Conservation (phyloP, 2,329 filamentous ascomycete genomes). For the Neofusicoccum umdonicola region DNA sequence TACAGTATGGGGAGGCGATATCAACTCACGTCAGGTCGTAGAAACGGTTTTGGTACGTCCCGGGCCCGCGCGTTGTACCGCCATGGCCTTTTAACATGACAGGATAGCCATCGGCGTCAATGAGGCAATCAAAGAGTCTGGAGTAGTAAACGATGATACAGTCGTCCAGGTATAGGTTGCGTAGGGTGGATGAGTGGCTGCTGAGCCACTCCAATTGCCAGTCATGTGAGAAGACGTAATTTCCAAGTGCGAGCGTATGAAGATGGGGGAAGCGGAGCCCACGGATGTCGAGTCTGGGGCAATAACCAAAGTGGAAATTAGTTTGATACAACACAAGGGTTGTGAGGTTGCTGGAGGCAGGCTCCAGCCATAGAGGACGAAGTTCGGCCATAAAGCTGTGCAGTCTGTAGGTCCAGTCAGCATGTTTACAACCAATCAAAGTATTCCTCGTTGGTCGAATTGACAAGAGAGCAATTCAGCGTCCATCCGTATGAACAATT, state of each 20-base stretch:
- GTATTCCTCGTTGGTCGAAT: no score
- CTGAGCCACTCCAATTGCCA: conserved; percentile 50
- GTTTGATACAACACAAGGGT: conserved; percentile 34
- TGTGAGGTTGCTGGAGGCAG: conserved; percentile 33
- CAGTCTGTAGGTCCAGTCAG: conserved; percentile 11
- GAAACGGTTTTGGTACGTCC: neutral
- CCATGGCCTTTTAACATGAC: no score
- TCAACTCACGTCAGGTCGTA: neutral
- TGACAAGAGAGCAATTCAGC: no score
- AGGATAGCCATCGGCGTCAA: neutral
- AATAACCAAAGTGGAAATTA: conserved; percentile 41
- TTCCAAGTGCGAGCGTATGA: conserved; percentile 40
- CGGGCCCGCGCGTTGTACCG: no score
- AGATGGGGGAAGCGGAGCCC: conserved; percentile 41
- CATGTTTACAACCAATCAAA: neutral
- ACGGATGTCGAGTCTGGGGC: conserved; percentile 36
- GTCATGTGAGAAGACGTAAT: conserved; percentile 44
- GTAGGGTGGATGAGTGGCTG: conserved; percentile 37
- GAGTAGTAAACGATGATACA: conserved; percentile 36
- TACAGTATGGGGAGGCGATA: neutral
- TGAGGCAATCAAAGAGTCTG: neutral
- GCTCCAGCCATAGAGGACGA: conserved; percentile 24
- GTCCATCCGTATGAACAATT: no score
- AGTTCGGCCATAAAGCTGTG: conserved; percentile 24
- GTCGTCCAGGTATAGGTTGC: conserved; percentile 44